Evolutionary conservation across 257 asterid species (phyloP).

Genomic region (Capsicum pubescens): DNA sequence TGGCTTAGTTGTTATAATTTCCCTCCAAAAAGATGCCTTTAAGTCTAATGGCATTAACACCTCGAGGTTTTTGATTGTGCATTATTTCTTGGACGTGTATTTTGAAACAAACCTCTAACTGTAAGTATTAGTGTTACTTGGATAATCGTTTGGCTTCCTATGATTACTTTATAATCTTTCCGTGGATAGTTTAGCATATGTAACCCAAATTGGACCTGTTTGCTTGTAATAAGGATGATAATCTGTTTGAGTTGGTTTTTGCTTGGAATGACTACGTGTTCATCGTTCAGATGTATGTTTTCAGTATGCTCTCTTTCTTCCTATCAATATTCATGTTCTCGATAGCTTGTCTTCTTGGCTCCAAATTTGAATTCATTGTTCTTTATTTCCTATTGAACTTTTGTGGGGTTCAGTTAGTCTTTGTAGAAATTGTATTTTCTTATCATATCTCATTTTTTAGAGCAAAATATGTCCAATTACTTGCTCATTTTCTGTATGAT

Average conservation of each 20-base stretch:
- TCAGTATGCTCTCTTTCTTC: neutral
- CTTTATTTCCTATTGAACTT: neutral
- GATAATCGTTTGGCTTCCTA: neutral
- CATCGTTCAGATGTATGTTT: neutral
- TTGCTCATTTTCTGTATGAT: neutral
- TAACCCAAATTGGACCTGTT: neutral
- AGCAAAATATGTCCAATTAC: neutral
- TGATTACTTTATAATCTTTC: neutral
- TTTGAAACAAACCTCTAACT: neutral
- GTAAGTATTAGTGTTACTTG: neutral
- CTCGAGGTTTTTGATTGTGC: neutral
- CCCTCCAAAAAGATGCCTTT: neutral
- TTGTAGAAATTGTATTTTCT: neutral
- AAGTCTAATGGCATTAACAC: neutral
- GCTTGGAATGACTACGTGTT: neutral
- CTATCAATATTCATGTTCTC: neutral
- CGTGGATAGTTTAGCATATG: neutral
- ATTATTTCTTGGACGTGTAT: neutral
- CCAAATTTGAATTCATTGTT: neutral
- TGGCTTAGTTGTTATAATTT: neutral
- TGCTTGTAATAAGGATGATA: neutral
- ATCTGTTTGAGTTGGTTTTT: neutral
- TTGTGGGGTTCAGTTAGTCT: neutral
- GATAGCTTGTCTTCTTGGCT: neutral
- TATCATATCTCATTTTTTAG: neutral